Evolutionary conservation across 2,329 filamentous ascomycete species (phyloP), one percentile per base, ranked within the genome.

Genomic region (Blastomyces percursus): DNA sequence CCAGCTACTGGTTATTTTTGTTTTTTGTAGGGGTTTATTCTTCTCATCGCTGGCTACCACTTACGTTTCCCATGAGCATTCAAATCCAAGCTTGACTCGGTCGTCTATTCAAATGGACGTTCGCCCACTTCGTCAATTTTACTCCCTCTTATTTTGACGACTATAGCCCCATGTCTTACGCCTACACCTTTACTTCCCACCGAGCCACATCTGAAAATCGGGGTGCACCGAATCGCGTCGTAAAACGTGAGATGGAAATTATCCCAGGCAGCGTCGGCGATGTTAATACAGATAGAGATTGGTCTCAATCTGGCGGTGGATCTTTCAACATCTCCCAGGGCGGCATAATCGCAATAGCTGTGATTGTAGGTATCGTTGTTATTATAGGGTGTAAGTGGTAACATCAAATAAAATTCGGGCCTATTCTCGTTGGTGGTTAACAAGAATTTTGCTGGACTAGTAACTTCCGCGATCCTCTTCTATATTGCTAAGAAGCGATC

Each of bases 401-500:
- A 19, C 8, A 46, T 46, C 42, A 16, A 12, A 30, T n/a, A 14
- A 46, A 48, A 35, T 59, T 14, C 40, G 35, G 8, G 8, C 11
- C 48, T n/a, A 19, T 48, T 38, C 27, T 32, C 14, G 32, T 27
- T 21, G 24, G 8, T 32, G 14, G 51, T 51, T 61, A 61, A 61
- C 51, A 48, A 38, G 9, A n/a, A 38, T 7, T 24, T 21, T 52
- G 35, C 21, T 8, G 68, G 64, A 56, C 50, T 67, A 88, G 88
- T 86, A 65, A 80, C 80, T 27, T 86, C 82, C 42, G 83, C 85
- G 2, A 77, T 84, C 2, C 83, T 94, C 35, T 95, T 89, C 77
- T 90, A 87, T 73, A 73, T 93, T 46, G 88, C 90, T 62, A 94
- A 94, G 80, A 91, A 90, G 77, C 84, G 86, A 56, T 89, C 92